These are phyloP conservation scores for Cladosporium oxysporum DNA, from an alignment of 2,329 filamentous ascomycete genomes.

Conservation along the genomic window DNA sequence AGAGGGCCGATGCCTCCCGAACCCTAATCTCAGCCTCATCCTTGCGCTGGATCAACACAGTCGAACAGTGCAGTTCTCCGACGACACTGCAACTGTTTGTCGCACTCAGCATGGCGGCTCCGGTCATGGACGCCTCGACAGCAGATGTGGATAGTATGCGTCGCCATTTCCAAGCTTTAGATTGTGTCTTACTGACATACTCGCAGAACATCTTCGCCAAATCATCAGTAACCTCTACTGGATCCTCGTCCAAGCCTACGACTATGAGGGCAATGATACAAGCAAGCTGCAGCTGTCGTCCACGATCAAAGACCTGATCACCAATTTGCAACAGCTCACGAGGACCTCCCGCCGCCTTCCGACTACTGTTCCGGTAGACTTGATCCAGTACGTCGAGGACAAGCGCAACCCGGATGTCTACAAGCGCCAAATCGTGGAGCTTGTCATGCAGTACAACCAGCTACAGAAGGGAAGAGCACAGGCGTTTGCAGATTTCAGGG, in stretches of 20 bases:
- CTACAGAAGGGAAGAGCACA: conserved; percentile 62
- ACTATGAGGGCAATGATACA: conserved; percentile 57
- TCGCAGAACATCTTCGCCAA: conserved; percentile 48
- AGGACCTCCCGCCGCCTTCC: conserved; percentile 51
- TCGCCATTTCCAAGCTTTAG: too few relatives aligned
- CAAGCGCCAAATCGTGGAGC: conserved; percentile 65
- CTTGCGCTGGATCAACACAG: neutral
- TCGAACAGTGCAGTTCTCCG: neutral
- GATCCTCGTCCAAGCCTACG: conserved; percentile 59
- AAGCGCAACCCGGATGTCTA: conserved; percentile 68
- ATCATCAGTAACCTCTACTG: conserved; percentile 65
- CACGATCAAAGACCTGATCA: conserved; percentile 56
- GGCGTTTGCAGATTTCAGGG: conserved; percentile 60
- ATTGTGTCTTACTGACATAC: neutral
- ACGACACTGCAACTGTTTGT: neutral
- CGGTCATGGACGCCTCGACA: conserved; percentile 11
- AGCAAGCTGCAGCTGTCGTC: conserved; percentile 59
- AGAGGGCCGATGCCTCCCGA: neutral
- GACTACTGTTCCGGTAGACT: conserved; percentile 60
- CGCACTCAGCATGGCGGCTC: neutral
- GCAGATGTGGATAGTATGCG: conserved; percentile 11
- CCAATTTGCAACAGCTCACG: conserved; percentile 56
- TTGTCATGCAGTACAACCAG: conserved; percentile 63
- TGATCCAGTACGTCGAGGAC: conserved; percentile 65
- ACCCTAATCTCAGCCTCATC: neutral